A percentile compares a stretch with the other conserved stretches of the same genome.
These are phyloP conservation scores for Puccinellia tenuiflora DNA, from an alignment of 176 grass and related monocot species.

Conservation along the genomic window DNA sequence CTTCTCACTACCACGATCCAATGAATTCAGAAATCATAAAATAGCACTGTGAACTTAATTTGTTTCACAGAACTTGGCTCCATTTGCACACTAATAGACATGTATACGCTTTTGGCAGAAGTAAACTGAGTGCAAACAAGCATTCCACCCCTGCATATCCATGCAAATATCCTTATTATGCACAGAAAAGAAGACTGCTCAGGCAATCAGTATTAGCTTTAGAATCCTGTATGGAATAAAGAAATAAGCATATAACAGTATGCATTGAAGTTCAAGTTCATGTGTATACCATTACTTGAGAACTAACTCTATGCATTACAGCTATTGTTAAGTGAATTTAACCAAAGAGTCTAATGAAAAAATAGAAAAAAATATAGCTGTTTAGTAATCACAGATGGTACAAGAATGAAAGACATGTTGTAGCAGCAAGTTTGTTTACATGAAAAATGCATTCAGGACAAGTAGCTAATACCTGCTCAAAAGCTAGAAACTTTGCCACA, in stretches of 20 bases:
- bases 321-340: background rate
- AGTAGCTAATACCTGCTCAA: conserved; percentile 78
- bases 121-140: background rate
- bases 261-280: background rate
- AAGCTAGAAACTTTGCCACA: conserved; percentile 93
- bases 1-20: background rate
- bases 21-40: background rate
- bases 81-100: background rate
- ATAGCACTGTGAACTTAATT: background rate
- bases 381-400: background rate
- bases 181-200: background rate
- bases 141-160: background rate
- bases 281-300: background rate
- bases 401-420: background rate
- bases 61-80: background rate
- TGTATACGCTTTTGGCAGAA: background rate
- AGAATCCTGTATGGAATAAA: background rate
- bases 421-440: conserved; percentile 11
- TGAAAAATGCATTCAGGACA: conserved; percentile 11
- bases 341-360: background rate
- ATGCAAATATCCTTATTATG: background rate
- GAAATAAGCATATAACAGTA: background rate
- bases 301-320: background rate
- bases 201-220: conserved; percentile 1
- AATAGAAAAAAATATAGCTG: background rate